Percentiles rank a stretch among this genome's conserved stretches.
These are phyloP conservation scores for Suhomyces bokatorum DNA, from an alignment of 1,139 yeast species.

Conservation along the genomic window DNA sequence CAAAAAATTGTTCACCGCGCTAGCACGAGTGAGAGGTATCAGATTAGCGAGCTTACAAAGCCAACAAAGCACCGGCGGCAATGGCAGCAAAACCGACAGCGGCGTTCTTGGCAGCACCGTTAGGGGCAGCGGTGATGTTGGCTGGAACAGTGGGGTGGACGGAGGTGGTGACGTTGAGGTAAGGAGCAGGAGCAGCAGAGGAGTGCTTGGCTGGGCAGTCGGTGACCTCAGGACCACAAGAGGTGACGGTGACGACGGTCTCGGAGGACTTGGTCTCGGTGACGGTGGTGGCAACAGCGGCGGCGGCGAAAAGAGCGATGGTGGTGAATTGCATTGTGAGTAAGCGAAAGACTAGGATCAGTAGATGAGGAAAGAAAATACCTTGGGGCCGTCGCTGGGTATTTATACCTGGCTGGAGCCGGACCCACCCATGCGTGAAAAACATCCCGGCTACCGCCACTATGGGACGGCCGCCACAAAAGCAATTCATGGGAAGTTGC, in stretches of 20 bases:
- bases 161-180: slow-evolving; percentile 18
- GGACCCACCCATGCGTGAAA: no score
- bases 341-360: slow-evolving; percentile 26
- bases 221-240: slow-evolving; percentile 27
- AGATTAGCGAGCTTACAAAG: slow-evolving; percentile 25
- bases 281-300: slow-evolving; percentile 23
- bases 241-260: slow-evolving; percentile 29
- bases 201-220: slow-evolving; percentile 26
- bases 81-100: slow-evolving; percentile 31
- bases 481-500: not conserved
- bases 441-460: no score
- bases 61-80: slow-evolving; percentile 38
- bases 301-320: slow-evolving; percentile 28
- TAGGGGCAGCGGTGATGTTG: slow-evolving; percentile 27
- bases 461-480: not conserved
- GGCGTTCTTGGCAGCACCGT: slow-evolving; percentile 25
- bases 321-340: slow-evolving; percentile 27
- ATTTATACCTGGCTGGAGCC: slow-evolving; percentile 9
- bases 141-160: slow-evolving; percentile 22
- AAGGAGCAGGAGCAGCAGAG: slow-evolving; percentile 21
- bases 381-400: not conserved
- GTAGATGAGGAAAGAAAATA: slow-evolving; percentile 15
- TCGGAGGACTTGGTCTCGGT: slow-evolving; percentile 21
- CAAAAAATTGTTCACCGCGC: slow-evolving; percentile 5
- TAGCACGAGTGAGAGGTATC: slow-evolving; percentile 7